A percentile compares a stretch with the other conserved stretches of the same genome.
phyloP scores from a whole-genome alignment of 2,329 filamentous ascomycete genomes.

The Aspergillus calidoustus region DNA sequence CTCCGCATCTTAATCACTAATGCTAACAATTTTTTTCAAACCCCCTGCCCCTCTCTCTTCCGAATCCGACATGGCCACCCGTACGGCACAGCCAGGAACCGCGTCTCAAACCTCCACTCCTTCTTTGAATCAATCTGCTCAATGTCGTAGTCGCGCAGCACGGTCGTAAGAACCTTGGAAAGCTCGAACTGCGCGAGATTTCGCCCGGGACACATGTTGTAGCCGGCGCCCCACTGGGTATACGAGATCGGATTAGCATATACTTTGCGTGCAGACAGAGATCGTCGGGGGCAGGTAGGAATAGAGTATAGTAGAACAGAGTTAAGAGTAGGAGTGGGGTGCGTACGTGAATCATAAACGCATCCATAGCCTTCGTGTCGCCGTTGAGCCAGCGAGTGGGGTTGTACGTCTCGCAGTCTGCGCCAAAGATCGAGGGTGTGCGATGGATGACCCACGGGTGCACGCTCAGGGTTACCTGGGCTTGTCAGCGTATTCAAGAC shows the following conservation, averaged over 20 bases:
- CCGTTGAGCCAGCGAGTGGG: constrained; percentile 31
- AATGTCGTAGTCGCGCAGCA: constrained; percentile 42
- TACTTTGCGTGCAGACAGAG: neutral
- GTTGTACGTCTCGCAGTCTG: constrained; percentile 30
- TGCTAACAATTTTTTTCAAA: too few species aligned
- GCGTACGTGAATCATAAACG: constrained; percentile 16
- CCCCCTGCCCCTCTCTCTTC: neutral
- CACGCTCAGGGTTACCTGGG: constrained; percentile 32
- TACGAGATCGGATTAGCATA: too few species aligned
- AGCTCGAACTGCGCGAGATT: constrained; percentile 44
- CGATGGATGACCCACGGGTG: constrained; percentile 39
- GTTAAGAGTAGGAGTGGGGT: too few species aligned
- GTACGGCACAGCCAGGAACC: constrained; percentile 29
- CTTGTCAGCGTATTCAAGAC: neutral
- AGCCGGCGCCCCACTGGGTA: constrained; percentile 41
- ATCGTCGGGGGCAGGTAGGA: neutral
- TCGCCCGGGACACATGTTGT: constrained; percentile 41
- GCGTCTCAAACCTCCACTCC: constrained; percentile 22
- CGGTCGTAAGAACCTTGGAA: constrained; percentile 37
- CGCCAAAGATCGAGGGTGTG: constrained; percentile 26
- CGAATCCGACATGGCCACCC: constrained; percentile 9
- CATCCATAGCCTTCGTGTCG: constrained; percentile 16
- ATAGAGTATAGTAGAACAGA: neutral
- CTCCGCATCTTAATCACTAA: too few species aligned
- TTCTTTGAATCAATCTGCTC: constrained; percentile 31